Percentiles rank a stretch among this genome's conserved stretches.
Evolutionary conservation across 164 flowering plant species (phyloP).

Genomic region (Stephania japonica): DNA sequence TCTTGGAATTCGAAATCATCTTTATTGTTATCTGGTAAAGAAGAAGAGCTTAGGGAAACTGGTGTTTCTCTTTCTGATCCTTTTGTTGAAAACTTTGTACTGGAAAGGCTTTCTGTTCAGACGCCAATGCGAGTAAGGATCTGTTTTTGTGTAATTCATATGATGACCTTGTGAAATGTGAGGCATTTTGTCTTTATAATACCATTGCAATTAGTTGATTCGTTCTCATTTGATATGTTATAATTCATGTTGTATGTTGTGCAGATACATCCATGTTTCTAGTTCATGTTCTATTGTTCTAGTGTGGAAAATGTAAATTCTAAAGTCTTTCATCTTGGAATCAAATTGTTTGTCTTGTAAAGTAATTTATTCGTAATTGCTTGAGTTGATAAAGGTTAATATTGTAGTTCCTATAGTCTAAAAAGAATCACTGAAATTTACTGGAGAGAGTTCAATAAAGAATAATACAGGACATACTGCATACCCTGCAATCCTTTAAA

Average conservation of each 20-base stretch:
- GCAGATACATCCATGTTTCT: background rate
- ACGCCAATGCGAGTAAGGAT: constrained; percentile 79
- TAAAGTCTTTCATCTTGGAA: no score
- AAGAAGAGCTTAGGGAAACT: constrained; percentile 22
- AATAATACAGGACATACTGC: no score
- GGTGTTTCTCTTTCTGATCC: constrained; percentile 52
- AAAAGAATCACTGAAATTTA: no score
- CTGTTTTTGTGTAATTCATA: background rate
- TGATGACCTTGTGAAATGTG: constrained; percentile 5
- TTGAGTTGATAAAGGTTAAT: background rate
- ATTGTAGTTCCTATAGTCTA: no score
- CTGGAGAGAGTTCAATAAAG: background rate
- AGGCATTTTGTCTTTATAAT: background rate
- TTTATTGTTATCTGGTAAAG: constrained; percentile 59
- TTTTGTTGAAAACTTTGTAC: constrained; percentile 88
- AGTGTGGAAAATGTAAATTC: background rate
- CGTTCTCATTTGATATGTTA: no score
- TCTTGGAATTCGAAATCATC: constrained; percentile 76
- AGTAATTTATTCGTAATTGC: background rate
- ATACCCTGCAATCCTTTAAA: no score
- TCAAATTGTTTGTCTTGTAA: background rate
- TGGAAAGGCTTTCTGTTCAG: constrained; percentile 87
- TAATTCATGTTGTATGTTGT: no score
- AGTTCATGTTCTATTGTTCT: background rate
- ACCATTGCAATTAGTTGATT: no score